Conservation (phyloP, 805 yeast genomes). For the Candida sphagnicola region DNA sequence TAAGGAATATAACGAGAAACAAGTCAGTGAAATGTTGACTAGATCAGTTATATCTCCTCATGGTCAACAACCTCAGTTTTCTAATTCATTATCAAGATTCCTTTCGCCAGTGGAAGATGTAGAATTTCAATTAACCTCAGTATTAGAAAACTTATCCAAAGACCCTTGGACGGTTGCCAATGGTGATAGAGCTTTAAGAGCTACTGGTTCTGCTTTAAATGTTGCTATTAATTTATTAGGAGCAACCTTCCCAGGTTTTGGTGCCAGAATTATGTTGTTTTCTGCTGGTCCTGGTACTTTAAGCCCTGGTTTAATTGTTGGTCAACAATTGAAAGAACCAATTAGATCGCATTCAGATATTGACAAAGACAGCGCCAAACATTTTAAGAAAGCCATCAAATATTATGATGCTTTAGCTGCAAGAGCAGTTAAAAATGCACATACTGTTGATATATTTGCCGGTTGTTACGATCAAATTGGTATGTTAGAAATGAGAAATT, state of each 20-base stretch:
- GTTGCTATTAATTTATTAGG: slow-evolving; percentile 82
- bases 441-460: slow-evolving; percentile 84
- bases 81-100: slow-evolving; percentile 50
- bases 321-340: slow-evolving; percentile 88
- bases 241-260: slow-evolving; percentile 76
- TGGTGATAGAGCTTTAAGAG: slow-evolving; percentile 81
- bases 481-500: slow-evolving; percentile 84
- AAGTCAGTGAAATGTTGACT: slow-evolving; percentile 51
- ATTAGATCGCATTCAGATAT: slow-evolving; percentile 96
- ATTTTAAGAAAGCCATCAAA: slow-evolving; percentile 79
- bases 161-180: slow-evolving; percentile 90
- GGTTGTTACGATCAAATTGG: slow-evolving; percentile 98
- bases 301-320: slow-evolving; percentile 92
- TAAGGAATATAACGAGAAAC: slow-evolving; percentile 74
- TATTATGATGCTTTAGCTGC: slow-evolving; percentile 73
- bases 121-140: slow-evolving; percentile 76
- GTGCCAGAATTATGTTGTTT: slow-evolving; percentile 85
- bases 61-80: slow-evolving; percentile 21
- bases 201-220: slow-evolving; percentile 88
- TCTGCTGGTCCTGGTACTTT: slow-evolving; percentile 95
- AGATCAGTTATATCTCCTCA: slow-evolving; percentile 25
- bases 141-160: slow-evolving; percentile 69
- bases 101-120: slow-evolving; percentile 71
- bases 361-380: slow-evolving; percentile 84
- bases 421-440: slow-evolving; percentile 67